Conservation (phyloP, 192 early-diverging fungal genomes). For the Rhizophlyctis rosea region DNA sequence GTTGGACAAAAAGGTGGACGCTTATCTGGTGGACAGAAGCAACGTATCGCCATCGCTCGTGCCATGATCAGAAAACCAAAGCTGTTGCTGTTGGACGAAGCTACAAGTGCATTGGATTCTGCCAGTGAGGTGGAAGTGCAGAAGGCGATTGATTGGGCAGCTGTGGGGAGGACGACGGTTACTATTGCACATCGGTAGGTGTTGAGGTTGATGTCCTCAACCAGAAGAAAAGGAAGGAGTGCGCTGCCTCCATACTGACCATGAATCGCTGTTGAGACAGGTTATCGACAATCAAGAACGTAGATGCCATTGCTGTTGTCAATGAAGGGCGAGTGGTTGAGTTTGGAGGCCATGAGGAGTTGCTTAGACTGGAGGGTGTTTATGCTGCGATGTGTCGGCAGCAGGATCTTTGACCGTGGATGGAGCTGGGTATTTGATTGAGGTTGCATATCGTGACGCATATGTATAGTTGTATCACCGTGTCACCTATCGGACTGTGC, state of each 20-base stretch:
- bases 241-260: conserved; percentile 83
- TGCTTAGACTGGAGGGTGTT: conserved; percentile 54
- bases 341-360: conserved; percentile 60
- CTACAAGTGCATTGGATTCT: conserved; percentile 21
- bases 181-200: conserved; percentile 49
- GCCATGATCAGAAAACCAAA: conserved; percentile 76
- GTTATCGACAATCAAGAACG: conserved; percentile 8
- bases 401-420: conserved; percentile 43
- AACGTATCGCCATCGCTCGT: conserved; percentile 52
- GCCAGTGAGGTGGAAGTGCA: conserved; percentile 18
- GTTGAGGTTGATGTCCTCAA: too few species aligned
- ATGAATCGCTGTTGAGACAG: conserved; percentile 67
- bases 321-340: conserved; percentile 64
- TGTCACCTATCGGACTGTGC: too few species aligned
- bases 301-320: conserved; percentile 47
- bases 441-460: too few species aligned
- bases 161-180: conserved; percentile 34
- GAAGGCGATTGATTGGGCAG: conserved; percentile 13
- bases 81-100: conserved; percentile 26
- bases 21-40: conserved; percentile 41
- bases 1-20: conserved; percentile 26
- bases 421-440: too few species aligned
- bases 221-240: too few species aligned
- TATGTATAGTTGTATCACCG: too few species aligned
- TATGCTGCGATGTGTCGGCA: conserved; percentile 46